Conservation (phyloP, 1,139 yeast species). For the Pichia sp. region DNA sequence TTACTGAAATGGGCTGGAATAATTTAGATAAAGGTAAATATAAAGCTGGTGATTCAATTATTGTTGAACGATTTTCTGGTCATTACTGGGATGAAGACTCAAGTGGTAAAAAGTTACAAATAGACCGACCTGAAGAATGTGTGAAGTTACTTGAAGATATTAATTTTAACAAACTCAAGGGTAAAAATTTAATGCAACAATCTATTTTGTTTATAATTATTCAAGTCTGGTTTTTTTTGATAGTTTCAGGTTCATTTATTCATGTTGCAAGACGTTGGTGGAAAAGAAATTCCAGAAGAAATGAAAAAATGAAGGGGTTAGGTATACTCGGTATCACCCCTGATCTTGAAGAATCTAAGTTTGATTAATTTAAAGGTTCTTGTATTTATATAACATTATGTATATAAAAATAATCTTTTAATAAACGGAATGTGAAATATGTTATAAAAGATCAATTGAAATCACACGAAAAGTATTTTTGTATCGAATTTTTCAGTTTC, state of each 20-base stretch:
- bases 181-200: slow-evolving; percentile 1
- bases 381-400: background rate
- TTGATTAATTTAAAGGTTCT: slow-evolving; percentile 6
- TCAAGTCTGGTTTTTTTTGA: background rate
- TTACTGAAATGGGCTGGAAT: slow-evolving; percentile 37
- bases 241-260: background rate
- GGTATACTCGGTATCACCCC: slow-evolving; percentile 19
- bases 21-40: slow-evolving; percentile 31
- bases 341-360: slow-evolving; percentile 10
- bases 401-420: background rate
- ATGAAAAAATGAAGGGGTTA: slow-evolving; percentile 16
- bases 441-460: too few species aligned
- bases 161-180: slow-evolving; percentile 8
- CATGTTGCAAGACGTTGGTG: background rate
- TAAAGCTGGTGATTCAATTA: slow-evolving; percentile 41
- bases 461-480: too few species aligned
- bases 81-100: slow-evolving; percentile 21
- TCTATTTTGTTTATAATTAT: background rate
- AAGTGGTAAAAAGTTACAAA: slow-evolving; percentile 13
- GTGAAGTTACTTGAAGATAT: slow-evolving; percentile 15
- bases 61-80: slow-evolving; percentile 33
- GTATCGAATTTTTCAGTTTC: too few species aligned
- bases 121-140: slow-evolving; percentile 11
- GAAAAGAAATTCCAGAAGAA: background rate
- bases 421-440: too few species aligned